A percentile compares a stretch with the other conserved stretches of the same genome.
Conservation (phyloP, 192 early-diverging fungal species). For the Mortierella claussenii region DNA sequence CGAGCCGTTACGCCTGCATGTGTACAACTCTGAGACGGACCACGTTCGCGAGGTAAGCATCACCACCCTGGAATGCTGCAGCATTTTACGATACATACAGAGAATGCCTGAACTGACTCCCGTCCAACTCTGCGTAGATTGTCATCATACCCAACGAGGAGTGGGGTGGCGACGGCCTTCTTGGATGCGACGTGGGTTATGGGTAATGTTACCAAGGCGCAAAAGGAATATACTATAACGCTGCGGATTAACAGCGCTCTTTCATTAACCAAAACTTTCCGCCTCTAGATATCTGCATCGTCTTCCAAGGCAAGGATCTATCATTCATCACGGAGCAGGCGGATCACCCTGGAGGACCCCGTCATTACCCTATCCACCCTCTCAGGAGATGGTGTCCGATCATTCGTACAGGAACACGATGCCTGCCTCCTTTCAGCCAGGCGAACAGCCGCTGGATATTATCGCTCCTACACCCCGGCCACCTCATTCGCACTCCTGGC, state of each 20-base stretch:
- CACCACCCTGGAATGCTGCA: no score
- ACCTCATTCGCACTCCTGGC: slow-evolving; percentile 40
- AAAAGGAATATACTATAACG: no score
- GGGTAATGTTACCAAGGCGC: slow-evolving; percentile 50
- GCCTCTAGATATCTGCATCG: slow-evolving; percentile 37
- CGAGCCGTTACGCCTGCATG: slow-evolving; percentile 68
- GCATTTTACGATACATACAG: no score
- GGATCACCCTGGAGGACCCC: slow-evolving; percentile 26
- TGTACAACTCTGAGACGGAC: slow-evolving; percentile 75
- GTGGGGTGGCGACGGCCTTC: slow-evolving; percentile 75
- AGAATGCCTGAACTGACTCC: no score
- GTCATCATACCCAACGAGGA: slow-evolving; percentile 72
- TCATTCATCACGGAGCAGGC: slow-evolving; percentile 11
- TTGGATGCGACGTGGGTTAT: slow-evolving; percentile 82
- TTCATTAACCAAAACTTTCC: no score
- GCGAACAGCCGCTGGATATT: slow-evolving; percentile 32
- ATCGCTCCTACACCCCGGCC: slow-evolving; percentile 45
- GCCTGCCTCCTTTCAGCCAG: slow-evolving; percentile 25
- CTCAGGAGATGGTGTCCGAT: slow-evolving; percentile 21
- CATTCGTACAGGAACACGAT: slow-evolving; percentile 25
- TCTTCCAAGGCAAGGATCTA: slow-evolving; percentile 35
- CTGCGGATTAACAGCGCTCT: no score
- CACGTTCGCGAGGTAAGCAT: slow-evolving; percentile 65
- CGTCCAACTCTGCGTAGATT: slow-evolving; percentile 66
- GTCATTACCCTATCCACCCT: slow-evolving; percentile 30